Evolutionary conservation across 2,329 filamentous ascomycete genomes (phyloP), one percentile per base, ranked within the genome.

Genomic region (Thielaviopsis euricoi): DNA sequence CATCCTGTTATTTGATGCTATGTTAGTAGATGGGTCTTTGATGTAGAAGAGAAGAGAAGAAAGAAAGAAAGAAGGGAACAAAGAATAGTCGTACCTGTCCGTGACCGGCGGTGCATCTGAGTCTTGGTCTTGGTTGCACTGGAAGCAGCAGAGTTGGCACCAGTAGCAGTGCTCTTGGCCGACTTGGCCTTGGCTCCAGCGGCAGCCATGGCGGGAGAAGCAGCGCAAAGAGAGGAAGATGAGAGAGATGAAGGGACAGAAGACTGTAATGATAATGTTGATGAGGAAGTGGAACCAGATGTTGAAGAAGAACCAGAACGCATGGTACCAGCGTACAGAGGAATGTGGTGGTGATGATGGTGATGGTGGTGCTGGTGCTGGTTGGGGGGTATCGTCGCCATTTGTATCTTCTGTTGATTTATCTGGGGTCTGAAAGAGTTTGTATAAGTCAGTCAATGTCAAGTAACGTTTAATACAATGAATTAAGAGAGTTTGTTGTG

Each of bases 51-150:
- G 54, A 64, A 5, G 23, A 60, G 60, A 61, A 57, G 64, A 62
- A 60, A 65, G 62, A 68, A 79, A 95, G 13, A 37, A n/a, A 23
- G 17, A 22, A 33, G 19, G 48, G 12, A 62, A 95, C 3, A 50
- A n/a, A 23, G 9, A n/a, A 33, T 10, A 21, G 48, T 12, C 58
- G 33, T 54, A 60, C 90, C 90, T 82, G 89, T 94, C 73, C 91
- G 83, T 71, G 91, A 96, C 67, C 91, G 82, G 70, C 89, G 84
- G 72, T 96, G 91, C 83, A 93, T 89, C 76, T 95, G 91, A 66
- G 82, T 74, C 72, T 87, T 85, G 67, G 80, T 74, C 73, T 86
- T 88, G 63, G 80, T n/a, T 15, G 37, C 37, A 15, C 7, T 43
- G 17, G 37, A 43, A 15, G 37, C 71, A 37, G 26, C 21, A 43